Base-by-base conservation (phyloP, 2,329 filamentous ascomycete species). In the Coniochaeta pulveracea region DNA sequence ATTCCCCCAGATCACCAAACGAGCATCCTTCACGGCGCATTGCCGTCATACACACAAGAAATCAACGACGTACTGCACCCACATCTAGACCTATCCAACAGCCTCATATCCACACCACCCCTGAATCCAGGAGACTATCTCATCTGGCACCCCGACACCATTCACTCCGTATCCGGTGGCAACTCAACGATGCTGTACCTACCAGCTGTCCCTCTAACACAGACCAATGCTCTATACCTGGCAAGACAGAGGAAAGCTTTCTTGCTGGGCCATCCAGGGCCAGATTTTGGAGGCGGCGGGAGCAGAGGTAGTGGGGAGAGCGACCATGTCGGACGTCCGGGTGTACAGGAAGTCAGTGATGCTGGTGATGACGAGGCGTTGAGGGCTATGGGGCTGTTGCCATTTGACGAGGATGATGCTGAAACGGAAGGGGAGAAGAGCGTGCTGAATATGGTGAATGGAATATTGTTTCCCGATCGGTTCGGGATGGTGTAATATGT, bases 81-180 rank as follows among this genome's bases (percentile, higher is more conserved):
- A 3, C 80, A 88, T 46, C 63, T 89, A 7, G 63, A 78, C 24
- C 66, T 88, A 6, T 58, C 69, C 12, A 58, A 62, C 24, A 78
- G 73, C 1, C 84, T 89, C 73, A 69, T 85, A 0, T 70, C 78
- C 36, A 61, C 86, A 4, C 83, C 82, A 0, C 55, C 61, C 11
- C 76, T 88, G 9, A 58, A 66, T 19, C 80, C 82, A 0, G 83
- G 83, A 4, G 83, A 89, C 52, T 88, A 79, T 45, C 79, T 85
- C 2, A 69, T 74, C 21, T 86, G 79, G 78, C 80, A 85, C 49
- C 81, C 76, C 44, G 76, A 81, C 50, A 61, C 56, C 19, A 71
- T 85, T 30, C 81, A 88, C 51, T 69, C 78, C 1, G 80, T 85
- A 2, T 81, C 86, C 68, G 41, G 45, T 17, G 12, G 25, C 33